Evolutionary conservation across 108 stramenopile genomes (phyloP).

Genomic region (Cyclotella sp.): DNA sequence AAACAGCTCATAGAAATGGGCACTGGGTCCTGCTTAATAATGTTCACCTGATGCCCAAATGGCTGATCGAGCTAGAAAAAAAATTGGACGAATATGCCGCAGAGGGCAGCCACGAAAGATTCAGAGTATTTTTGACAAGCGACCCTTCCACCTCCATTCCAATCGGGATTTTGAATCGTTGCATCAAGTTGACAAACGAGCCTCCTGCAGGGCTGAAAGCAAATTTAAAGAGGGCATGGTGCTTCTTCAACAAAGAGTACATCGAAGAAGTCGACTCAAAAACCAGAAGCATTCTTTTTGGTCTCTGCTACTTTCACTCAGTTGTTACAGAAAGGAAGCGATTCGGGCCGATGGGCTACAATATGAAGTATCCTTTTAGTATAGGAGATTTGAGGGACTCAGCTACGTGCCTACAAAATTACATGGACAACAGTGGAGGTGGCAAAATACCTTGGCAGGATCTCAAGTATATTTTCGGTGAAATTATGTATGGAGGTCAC

Average conservation of each 20-base stretch:
- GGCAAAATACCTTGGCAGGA: slow-evolving; percentile 95
- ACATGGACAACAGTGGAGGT: slow-evolving; percentile 90
- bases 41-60: slow-evolving; percentile 92
- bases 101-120: slow-evolving; percentile 85
- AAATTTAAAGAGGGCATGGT: slow-evolving; percentile 93
- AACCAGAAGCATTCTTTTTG: slow-evolving; percentile 90
- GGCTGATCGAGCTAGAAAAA: slow-evolving; percentile 90
- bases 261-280: slow-evolving; percentile 90
- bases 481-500: slow-evolving; percentile 96
- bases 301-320: slow-evolving; percentile 93
- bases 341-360: slow-evolving; percentile 94
- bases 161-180: slow-evolving; percentile 89
- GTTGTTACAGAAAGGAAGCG: slow-evolving; percentile 94
- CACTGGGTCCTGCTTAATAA: slow-evolving; percentile 96
- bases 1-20: slow-evolving; percentile 87
- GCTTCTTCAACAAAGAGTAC: slow-evolving; percentile 82
- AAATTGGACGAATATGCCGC: slow-evolving; percentile 86
- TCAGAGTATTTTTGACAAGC: slow-evolving; percentile 87
- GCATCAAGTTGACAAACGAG: slow-evolving; percentile 95
- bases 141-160: slow-evolving; percentile 87
- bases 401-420: slow-evolving; percentile 85
- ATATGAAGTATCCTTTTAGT: slow-evolving; percentile 95
- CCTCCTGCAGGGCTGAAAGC: slow-evolving; percentile 92
- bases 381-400: slow-evolving; percentile 91
- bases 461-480: slow-evolving; percentile 92